phyloP scores from a whole-genome alignment of 129 eudicot species.

The Solidago caesia region DNA sequence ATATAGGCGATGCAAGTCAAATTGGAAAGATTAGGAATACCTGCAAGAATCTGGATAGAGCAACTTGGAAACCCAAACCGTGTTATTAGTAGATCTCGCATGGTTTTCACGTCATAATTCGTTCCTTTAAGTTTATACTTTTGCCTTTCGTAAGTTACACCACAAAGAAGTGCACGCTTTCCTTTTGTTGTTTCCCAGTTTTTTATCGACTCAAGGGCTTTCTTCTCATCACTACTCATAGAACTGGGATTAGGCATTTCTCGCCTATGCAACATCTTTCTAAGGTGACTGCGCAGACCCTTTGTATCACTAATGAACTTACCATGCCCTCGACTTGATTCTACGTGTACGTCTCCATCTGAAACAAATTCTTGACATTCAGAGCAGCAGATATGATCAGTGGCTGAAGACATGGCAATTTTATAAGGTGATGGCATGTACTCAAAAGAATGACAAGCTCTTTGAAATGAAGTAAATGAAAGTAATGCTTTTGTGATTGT shows the following conservation, averaged over 20 bases:
- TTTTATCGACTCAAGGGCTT: conserved; percentile 28
- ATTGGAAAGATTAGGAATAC: conserved; percentile 28
- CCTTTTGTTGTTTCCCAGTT: conserved; percentile 36
- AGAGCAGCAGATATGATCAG: conserved; percentile 31
- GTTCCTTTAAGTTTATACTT: conserved; percentile 65
- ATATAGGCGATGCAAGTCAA: too few relatives aligned
- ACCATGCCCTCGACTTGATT: conserved; percentile 1
- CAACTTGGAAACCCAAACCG: conserved; percentile 45
- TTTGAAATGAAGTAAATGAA: background rate
- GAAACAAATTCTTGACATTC: conserved; percentile 26
- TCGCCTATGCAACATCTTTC: conserved; percentile 17
- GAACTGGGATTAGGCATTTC: background rate
- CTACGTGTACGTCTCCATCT: background rate
- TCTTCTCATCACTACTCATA: conserved; percentile 11
- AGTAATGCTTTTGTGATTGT: background rate
- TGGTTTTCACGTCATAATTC: conserved; percentile 45
- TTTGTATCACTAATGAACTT: conserved; percentile 17
- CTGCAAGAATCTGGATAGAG: conserved; percentile 54
- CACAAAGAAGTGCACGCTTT: conserved; percentile 79
- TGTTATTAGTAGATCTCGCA: conserved; percentile 45
- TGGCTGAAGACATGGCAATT: conserved; percentile 12
- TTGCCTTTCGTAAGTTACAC: conserved; percentile 59
- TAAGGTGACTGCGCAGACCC: conserved; percentile 16
- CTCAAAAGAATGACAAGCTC: background rate
- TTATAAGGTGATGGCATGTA: conserved; percentile 12